These are phyloP conservation scores for Colletotrichum incanum DNA, from an alignment of 2,329 filamentous ascomycete genomes.

Conservation along the genomic window DNA sequence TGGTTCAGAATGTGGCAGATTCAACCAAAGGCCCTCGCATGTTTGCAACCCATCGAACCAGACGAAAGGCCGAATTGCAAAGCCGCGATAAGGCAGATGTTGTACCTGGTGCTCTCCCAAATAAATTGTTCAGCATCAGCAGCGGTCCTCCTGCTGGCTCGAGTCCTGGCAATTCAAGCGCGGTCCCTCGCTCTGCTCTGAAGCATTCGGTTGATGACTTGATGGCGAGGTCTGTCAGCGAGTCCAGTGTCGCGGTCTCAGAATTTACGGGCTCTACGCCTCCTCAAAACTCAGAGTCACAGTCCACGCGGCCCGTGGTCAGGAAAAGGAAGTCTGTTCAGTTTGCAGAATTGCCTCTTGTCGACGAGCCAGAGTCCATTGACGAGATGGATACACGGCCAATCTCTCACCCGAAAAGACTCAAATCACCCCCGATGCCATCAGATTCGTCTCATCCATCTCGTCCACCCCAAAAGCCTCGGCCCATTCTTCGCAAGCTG, in stretches of 20 bases:
- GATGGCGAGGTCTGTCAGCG: slow-evolving; percentile 14
- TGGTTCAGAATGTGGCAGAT: slow-evolving; percentile 60
- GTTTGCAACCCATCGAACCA: slow-evolving; percentile 56
- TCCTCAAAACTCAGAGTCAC: neutral
- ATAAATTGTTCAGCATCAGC: slow-evolving; percentile 51
- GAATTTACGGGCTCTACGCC: slow-evolving; percentile 8
- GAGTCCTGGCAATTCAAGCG: neutral
- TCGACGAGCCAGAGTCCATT: slow-evolving; percentile 46
- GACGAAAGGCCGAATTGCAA: slow-evolving; percentile 59
- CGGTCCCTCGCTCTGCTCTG: slow-evolving; percentile 22
- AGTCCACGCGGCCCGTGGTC: slow-evolving; percentile 4
- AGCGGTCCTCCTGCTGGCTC: slow-evolving; percentile 40
- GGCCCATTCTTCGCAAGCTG: slow-evolving; percentile 19
- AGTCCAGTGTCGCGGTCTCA: slow-evolving; percentile 22
- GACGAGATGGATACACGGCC: slow-evolving; percentile 44
- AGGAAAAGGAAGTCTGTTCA: slow-evolving; percentile 50
- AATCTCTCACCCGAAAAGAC: slow-evolving; percentile 12
- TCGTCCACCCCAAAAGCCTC: neutral
- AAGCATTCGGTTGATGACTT: slow-evolving; percentile 21
- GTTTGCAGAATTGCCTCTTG: slow-evolving; percentile 50
- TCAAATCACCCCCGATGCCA: slow-evolving; percentile 29
- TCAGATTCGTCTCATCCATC: slow-evolving; percentile 3
- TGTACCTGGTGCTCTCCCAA: slow-evolving; percentile 49
- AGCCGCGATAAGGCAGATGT: slow-evolving; percentile 62
- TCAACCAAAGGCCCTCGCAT: slow-evolving; percentile 57